Evolutionary conservation across 352 stramenopile genomes (phyloP).

Genomic region (Pythium phragmitis): DNA sequence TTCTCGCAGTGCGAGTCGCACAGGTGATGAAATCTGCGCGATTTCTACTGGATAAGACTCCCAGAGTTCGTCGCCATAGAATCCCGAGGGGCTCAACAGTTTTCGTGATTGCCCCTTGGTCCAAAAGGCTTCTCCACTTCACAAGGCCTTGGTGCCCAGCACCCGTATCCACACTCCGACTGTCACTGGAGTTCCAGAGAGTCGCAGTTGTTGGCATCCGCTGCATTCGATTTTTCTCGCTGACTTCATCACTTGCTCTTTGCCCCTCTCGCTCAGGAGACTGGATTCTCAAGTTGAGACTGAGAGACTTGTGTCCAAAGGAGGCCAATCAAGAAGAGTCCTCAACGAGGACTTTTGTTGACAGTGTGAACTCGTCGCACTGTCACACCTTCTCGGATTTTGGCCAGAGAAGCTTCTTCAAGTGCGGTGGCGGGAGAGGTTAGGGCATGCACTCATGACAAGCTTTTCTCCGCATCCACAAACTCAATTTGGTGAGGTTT

Average conservation of each 20-base stretch:
- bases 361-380: not conserved
- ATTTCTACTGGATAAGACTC: not conserved
- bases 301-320: too few species aligned
- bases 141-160: not conserved
- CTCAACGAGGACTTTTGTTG: too few species aligned
- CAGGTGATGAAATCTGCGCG: not conserved
- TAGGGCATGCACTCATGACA: slow-evolving; percentile 11
- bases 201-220: slow-evolving; percentile 3
- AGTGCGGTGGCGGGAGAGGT: slow-evolving; percentile 24
- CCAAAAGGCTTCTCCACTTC: not conserved
- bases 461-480: slow-evolving; percentile 3
- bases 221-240: not conserved
- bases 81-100: slow-evolving; percentile 10
- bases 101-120: not conserved
- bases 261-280: slow-evolving; percentile 5
- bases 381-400: slow-evolving; percentile 13
- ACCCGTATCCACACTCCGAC: too few species aligned
- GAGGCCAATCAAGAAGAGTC: too few species aligned
- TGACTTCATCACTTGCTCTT: not conserved
- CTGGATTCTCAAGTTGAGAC: not conserved
- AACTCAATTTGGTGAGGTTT: slow-evolving; percentile 16
- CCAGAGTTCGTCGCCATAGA: slow-evolving; percentile 4
- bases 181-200: not conserved
- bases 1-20: not conserved
- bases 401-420: slow-evolving; percentile 17